A percentile compares a stretch with the other conserved stretches of the same genome.
These are phyloP conservation scores for Penicillium paradoxum DNA, from an alignment of 495 filamentous ascomycete genomes.

Conservation along the genomic window DNA sequence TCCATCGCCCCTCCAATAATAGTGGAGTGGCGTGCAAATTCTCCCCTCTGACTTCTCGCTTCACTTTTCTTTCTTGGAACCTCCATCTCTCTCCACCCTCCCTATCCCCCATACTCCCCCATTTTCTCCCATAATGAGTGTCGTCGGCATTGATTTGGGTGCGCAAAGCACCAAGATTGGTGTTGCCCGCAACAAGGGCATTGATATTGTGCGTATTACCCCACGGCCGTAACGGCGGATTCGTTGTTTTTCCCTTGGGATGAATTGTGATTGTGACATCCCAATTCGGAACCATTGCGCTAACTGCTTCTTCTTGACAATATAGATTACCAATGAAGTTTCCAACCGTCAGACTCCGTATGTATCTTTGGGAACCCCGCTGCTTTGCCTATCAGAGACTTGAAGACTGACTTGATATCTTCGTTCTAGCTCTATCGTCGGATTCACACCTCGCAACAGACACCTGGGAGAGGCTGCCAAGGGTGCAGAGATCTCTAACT, in stretches of 20 bases:
- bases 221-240: conserved; percentile 14
- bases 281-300: conserved; percentile 9
- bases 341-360: conserved; percentile 98
- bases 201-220: conserved; percentile 85
- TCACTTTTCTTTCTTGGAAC: conserved; percentile 20
- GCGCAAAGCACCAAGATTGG: conserved; percentile 96
- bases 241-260: not conserved
- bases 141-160: conserved; percentile 92
- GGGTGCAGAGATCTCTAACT: conserved; percentile 98
- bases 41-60: conserved; percentile 33
- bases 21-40: conserved; percentile 42
- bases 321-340: conserved; percentile 95
- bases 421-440: conserved; percentile 72
- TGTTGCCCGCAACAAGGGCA: conserved; percentile 94
- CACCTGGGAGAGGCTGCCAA: conserved; percentile 93
- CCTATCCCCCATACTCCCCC: conserved; percentile 12
- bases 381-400: conserved; percentile 1
- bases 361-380: conserved; percentile 34
- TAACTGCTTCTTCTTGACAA: conserved; percentile 18
- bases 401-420: conserved; percentile 31
- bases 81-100: conserved; percentile 14
- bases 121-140: conserved; percentile 54
- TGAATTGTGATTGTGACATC: conserved; percentile 1
- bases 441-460: conserved; percentile 88
- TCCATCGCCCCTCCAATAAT: conserved; percentile 22